These are phyloP conservation scores for Leptomonas pyrrhocoris DNA, from an alignment of 208 protist species.

Conservation along the genomic window DNA sequence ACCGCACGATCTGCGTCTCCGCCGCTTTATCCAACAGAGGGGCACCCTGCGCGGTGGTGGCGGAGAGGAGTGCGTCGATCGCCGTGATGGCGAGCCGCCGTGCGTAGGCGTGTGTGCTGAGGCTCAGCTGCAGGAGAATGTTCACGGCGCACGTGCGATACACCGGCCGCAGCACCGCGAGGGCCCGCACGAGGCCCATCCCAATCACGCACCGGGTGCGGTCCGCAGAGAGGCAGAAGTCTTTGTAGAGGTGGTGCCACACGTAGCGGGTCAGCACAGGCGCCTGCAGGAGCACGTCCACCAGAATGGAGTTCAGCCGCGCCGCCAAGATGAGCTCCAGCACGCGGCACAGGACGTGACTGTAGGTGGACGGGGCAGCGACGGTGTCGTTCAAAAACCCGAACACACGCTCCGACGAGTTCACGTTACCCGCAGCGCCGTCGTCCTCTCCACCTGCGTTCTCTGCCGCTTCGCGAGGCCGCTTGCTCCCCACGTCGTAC, in stretches of 20 bases:
- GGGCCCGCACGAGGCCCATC: constrained; percentile 51
- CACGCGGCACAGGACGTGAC: constrained; percentile 73
- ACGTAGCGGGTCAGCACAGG: constrained; percentile 66
- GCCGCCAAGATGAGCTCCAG: constrained; percentile 48
- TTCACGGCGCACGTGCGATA: constrained; percentile 69
- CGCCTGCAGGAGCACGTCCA: constrained; percentile 75
- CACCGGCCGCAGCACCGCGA: constrained; percentile 54
- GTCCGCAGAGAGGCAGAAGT: constrained; percentile 68
- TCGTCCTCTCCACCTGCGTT: constrained; percentile 14
- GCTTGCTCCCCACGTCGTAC: constrained; percentile 33
- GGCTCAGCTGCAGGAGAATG: constrained; percentile 63
- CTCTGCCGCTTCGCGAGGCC: constrained; percentile 24
- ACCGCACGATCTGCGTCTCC: constrained; percentile 59
- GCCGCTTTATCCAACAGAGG: constrained; percentile 47
- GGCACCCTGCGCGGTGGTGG: constrained; percentile 8
- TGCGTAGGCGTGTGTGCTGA: constrained; percentile 50
- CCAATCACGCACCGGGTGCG: constrained; percentile 63
- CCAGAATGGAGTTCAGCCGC: constrained; percentile 36
- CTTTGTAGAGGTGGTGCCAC: constrained; percentile 73
- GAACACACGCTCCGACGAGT: constrained; percentile 22
- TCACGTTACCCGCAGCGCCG: constrained; percentile 10
- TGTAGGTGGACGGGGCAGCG: constrained; percentile 58
- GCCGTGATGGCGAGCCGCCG: constrained; percentile 62
- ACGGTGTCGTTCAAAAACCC: constrained; percentile 66
- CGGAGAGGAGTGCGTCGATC: constrained; percentile 47